Evolutionary conservation across 495 filamentous ascomycete species (phyloP), one percentile per base, ranked within the genome.

Genomic region (Podospora conica): DNA sequence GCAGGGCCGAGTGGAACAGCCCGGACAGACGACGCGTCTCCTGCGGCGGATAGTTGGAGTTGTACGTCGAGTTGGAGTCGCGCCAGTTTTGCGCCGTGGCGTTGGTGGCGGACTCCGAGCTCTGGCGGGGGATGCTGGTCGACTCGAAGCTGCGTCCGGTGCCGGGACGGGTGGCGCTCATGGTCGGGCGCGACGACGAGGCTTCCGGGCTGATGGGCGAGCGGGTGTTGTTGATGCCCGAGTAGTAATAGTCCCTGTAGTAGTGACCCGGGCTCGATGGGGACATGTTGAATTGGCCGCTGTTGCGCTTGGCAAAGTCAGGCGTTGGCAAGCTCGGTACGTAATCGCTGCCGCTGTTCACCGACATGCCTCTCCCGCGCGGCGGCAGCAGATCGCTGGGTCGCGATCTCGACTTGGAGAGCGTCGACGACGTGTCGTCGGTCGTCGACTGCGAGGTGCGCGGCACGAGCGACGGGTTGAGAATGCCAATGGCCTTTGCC

Each of bases 1-100:
- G 91, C 79, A 96, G 86, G 12, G 92, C 91, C 9, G 92, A 96
- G 53, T 90, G 90, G 79, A 96, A 96, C 31, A 94, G 78, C 18
- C 86, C 88, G 0, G 90, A 92, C 67, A 82, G 78, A 3, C 83
- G 79, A 31, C 81, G 76, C 27, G 76, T 78, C 48, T 83, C 68
- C 31, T 65, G 63, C 25, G 71, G 66, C 18, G 69, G 74, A 58
- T 77, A 76, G 60, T 70, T 74, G 55, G 79, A 81, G 61, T 77
- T 75, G 66, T 79, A 76, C 7, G 77, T 79, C n/a, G 78, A 77
- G 69, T 76, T 80, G 23, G 82, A 83, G 62, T 84, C 80, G n/a
- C 72, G 78, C 31, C 80, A 72, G 21, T 69, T 67, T 24, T 74
- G 73, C 27, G 69, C 63, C 29, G 60, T 63, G 18, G 73, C 71